phyloP scores from a whole-genome alignment of 2,329 filamentous ascomycete species.

The Geoglossum cookeanum region DNA sequence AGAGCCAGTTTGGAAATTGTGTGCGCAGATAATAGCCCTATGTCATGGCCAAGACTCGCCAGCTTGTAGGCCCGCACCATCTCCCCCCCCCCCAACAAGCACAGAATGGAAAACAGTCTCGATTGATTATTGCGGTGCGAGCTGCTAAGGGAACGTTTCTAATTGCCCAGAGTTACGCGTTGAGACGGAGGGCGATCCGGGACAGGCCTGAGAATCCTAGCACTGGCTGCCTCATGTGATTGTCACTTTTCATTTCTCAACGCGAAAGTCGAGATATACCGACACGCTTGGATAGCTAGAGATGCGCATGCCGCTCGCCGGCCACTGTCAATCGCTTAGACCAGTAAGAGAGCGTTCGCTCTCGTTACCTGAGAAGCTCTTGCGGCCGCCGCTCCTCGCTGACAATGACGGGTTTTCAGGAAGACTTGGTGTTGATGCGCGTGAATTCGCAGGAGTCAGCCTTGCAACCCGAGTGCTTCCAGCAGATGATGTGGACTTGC shows the following conservation, averaged over 20 bases:
- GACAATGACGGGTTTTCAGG: background rate
- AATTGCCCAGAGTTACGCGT: background rate
- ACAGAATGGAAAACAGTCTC: background rate
- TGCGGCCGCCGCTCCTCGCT: background rate
- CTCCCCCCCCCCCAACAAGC: background rate
- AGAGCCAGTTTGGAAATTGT: background rate
- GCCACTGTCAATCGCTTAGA: background rate
- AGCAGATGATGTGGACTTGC: slow-evolving; percentile 6
- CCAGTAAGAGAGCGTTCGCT: background rate
- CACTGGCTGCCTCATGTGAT: background rate
- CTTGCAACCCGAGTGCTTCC: background rate
- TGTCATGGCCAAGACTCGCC: background rate
- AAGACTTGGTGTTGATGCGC: background rate
- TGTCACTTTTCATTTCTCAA: background rate
- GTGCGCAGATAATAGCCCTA: background rate
- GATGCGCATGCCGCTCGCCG: background rate
- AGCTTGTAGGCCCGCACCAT: background rate
- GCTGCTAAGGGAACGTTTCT: background rate
- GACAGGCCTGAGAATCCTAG: background rate
- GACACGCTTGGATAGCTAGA: too few species aligned
- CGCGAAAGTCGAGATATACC: background rate
- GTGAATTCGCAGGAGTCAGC: background rate
- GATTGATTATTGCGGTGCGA: background rate
- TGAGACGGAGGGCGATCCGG: background rate
- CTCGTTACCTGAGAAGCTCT: slow-evolving; percentile 1